Evolutionary conservation across 2,329 filamentous ascomycete genomes (phyloP).

Genomic region (Pestalotiopsis sp.): DNA sequence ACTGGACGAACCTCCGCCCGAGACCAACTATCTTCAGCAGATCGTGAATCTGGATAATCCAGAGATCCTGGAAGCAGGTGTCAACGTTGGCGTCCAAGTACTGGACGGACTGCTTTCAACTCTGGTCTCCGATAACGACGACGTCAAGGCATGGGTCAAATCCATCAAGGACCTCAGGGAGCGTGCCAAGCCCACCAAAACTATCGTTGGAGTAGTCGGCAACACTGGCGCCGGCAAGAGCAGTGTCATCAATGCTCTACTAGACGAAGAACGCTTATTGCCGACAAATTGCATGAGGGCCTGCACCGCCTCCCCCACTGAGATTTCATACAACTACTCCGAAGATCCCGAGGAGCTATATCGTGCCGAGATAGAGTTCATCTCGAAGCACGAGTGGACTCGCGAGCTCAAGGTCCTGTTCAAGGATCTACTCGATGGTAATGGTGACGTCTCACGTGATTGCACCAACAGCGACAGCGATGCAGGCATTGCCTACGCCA

Average conservation of each 20-base stretch:
- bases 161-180: slow-evolving; percentile 2
- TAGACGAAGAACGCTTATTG: slow-evolving; percentile 31
- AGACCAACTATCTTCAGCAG: not conserved
- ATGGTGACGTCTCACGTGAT: slow-evolving; percentile 23
- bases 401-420: slow-evolving; percentile 24
- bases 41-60: not conserved
- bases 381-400: slow-evolving; percentile 23
- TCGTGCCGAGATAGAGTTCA: slow-evolving; percentile 29
- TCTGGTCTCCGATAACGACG: not conserved
- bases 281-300: slow-evolving; percentile 39
- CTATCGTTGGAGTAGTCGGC: slow-evolving; percentile 21
- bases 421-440: slow-evolving; percentile 22
- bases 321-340: slow-evolving; percentile 29
- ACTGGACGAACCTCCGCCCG: not conserved
- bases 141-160: not conserved
- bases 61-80: not conserved
- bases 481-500: slow-evolving; percentile 27
- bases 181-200: not conserved
- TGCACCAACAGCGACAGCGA: slow-evolving; percentile 22
- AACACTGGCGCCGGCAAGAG: slow-evolving; percentile 24
- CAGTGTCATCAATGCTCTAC: slow-evolving; percentile 23
- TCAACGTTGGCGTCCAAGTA: not conserved
- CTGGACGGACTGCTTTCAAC: not conserved
- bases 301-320: slow-evolving; percentile 27
- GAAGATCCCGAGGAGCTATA: slow-evolving; percentile 18